These are phyloP conservation scores for Fusarium begoniae DNA, from an alignment of 2,329 filamentous ascomycete species.

Conservation along the genomic window DNA sequence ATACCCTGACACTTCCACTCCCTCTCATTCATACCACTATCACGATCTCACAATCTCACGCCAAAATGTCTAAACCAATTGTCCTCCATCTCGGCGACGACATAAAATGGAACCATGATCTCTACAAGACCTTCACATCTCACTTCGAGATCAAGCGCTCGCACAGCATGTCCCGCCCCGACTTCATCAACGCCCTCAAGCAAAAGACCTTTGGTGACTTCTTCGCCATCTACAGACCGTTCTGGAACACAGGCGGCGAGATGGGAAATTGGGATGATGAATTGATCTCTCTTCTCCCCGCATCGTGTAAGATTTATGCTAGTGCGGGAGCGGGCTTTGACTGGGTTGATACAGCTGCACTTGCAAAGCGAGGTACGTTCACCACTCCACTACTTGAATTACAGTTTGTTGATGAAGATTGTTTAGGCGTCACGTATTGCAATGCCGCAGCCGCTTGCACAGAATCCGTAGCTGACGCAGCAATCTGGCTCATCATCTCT, in stretches of 20 bases:
- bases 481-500: slow-evolving; percentile 43
- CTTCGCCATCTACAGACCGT: slow-evolving; percentile 40
- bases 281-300: slow-evolving; percentile 32
- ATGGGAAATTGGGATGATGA: slow-evolving; percentile 44
- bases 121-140: slow-evolving; percentile 34
- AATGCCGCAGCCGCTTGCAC: slow-evolving; percentile 42
- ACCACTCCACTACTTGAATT: neutral
- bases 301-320: slow-evolving; percentile 40
- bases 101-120: slow-evolving; percentile 42
- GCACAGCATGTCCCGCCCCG: slow-evolving; percentile 39
- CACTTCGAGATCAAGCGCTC: slow-evolving; percentile 41
- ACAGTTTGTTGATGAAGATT: too few relatives aligned
- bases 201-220: slow-evolving; percentile 38
- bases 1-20: neutral
- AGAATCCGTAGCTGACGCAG: slow-evolving; percentile 40
- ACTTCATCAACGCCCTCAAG: slow-evolving; percentile 40
- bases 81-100: slow-evolving; percentile 43
- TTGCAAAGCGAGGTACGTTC: slow-evolving; percentile 35
- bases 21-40: neutral
- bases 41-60: neutral
- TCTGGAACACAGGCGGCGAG: slow-evolving; percentile 42
- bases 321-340: slow-evolving; percentile 42
- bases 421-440: slow-evolving; percentile 34
- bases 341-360: slow-evolving; percentile 39
- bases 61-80: slow-evolving; percentile 39